Evolutionary conservation across 805 yeast genomes (phyloP), one percentile per base, ranked within the genome.

Genomic region (Lachancea lanzarotensis): DNA sequence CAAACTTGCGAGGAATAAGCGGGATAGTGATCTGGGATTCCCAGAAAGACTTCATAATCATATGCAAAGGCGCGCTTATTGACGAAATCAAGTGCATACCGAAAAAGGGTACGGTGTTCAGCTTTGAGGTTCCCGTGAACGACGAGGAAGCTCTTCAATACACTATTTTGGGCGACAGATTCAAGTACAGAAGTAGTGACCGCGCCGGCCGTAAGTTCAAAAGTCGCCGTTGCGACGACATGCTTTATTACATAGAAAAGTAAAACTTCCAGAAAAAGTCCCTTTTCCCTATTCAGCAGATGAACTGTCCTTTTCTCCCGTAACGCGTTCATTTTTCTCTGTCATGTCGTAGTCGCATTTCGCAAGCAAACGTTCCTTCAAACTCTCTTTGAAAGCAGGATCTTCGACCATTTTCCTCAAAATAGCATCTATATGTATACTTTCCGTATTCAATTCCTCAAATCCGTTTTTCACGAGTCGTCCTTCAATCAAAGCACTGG

Each of bases 11-110:
- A 7, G 95, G 93, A 0, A 54, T 73, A 27, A 52, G 69, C 32
- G 97, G 97, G 0, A 84, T 89, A 4, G 85, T 89, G 1, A 67
- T 86, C 2, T 85, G 93, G 84, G 97, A 89, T 59, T 75, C 91
- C 8, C 88, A 84, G 59, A 78, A 79, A 52, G 74, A 76, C 48
- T 82, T 86, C 56, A 73, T 86, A 2, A 56, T 88, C 38, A 74
- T 80, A 1, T 58, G 59, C 3, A 47, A 19, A 39, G 65, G 61
- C 10, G 55, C 48, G 56, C 64, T 45, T 51, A 68, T 81, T 3
- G 93, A 91, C 22, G 89, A 89, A 3, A 47, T 87, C 31, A 73
- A 78, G 52, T 66, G 82, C 49, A 61, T 90, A 13, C 81, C 81
- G 30, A 90, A 90, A 58, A 73, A 72, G 44, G 84, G 84, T 2